Evolutionary conservation across 768 basidiomycete species (phyloP), one percentile per base, ranked within the genome.

Genomic region (Phlegmacium glaucopus): DNA sequence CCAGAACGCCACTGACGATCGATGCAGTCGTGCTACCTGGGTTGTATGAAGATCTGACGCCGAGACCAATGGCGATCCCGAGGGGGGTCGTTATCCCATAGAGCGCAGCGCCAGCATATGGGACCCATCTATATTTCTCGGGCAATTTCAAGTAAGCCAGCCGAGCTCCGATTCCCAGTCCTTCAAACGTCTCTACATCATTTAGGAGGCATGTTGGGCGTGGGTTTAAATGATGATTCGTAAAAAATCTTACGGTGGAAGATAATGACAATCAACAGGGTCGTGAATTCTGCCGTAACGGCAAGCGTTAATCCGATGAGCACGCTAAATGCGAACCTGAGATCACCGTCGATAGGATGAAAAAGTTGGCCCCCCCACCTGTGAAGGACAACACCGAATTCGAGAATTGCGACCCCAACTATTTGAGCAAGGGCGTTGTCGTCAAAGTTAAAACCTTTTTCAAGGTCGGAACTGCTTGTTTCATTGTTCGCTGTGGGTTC

Each of bases 341-440:
- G 16, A 16, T 29, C n/a, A 32, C 8, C 6, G 7, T 17, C 9
- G 25, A 49, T 5, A 9, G 28, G 16, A 41, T 28, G 34, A 10
- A 32, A 32, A n/a, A n/a, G n/a, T 27, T 29, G 15, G 9, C 32
- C 45, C n/a, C n/a, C 22, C 3, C 22, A 79, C 83, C 85, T 89
- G 60, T 94, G 94, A 27, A 97, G 66, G 5, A 92, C 64, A 26
- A 97, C 91, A 56, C 95, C 95, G 57, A 96, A 95, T 62, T 99
- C 95, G 39, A 99, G 73, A 48, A 97, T 94, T 28, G 80, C 90
- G 39, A 99, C 77, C 11, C 93, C 94, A 39, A 96, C 74, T 30
- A 94, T 65, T 62, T 94, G 92, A 2, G 90, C 83, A 8, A 70
- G 47, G 3, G 78, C 67, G 15, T 70, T 69, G 32, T 82, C 75